Conservation (phyloP, 1,284 basidiomycete species). For the Athelia sp. region DNA sequence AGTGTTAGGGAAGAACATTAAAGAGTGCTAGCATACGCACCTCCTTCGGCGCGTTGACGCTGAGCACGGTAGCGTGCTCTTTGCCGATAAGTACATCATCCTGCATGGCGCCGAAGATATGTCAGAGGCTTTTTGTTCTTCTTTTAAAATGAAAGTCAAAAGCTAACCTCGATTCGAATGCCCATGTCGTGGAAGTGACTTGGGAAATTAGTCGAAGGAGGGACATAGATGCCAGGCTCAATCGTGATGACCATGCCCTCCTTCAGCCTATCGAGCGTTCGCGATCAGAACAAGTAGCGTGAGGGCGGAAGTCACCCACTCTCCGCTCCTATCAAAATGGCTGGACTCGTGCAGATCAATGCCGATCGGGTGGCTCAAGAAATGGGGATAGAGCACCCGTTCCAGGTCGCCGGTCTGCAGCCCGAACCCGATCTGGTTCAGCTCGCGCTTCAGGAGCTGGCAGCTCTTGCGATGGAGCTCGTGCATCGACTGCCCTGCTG, state of each 20-base stretch:
- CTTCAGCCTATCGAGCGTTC: conserved; percentile 40
- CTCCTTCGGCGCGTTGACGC: conserved; percentile 85
- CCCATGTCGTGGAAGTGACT: conserved; percentile 85
- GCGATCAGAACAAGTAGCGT: conserved; percentile 9
- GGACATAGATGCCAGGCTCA: conserved; percentile 86
- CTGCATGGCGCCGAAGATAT: conserved; percentile 28
- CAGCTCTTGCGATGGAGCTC: conserved; percentile 81
- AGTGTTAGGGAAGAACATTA: conserved; percentile 3
- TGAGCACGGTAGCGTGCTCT: conserved; percentile 65
- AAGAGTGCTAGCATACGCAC: conserved; percentile 29
- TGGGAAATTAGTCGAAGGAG: conserved; percentile 72
- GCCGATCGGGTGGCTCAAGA: conserved; percentile 81
- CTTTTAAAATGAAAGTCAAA: conserved; percentile 1
- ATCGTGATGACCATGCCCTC: conserved; percentile 87
- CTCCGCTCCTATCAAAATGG: conserved; percentile 38
- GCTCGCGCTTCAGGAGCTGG: conserved; percentile 64
- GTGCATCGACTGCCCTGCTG: conserved; percentile 54
- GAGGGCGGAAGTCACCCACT: conserved; percentile 24
- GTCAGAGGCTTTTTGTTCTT: conserved; percentile 3
- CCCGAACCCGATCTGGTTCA: conserved; percentile 81
- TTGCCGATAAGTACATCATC: conserved; percentile 82
- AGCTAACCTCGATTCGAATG: conserved; percentile 78
- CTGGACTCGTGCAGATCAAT: conserved; percentile 81
- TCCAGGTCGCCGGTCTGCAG: conserved; percentile 67
- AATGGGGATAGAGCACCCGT: conserved; percentile 80